A percentile compares a stretch with the other conserved stretches of the same genome.
phyloP scores from a whole-genome alignment of 2,329 filamentous ascomycete genomes.

The Alternaria hordeiaustralica region DNA sequence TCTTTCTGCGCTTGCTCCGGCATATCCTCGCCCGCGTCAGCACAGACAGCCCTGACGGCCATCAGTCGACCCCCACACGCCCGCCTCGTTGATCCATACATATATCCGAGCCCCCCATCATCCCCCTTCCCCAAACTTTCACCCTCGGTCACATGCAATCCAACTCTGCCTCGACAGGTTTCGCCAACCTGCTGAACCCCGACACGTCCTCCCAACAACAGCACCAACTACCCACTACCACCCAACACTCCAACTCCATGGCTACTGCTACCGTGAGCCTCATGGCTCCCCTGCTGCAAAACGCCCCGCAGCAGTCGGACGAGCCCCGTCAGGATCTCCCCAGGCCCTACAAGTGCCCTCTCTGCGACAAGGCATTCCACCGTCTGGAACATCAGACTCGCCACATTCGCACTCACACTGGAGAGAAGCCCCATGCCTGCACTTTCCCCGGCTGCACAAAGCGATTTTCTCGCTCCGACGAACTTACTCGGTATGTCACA shows the following conservation, averaged over 20 bases:
- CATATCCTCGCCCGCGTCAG: constrained; percentile 35
- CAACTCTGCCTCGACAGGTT: constrained; percentile 43
- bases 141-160: constrained; percentile 51
- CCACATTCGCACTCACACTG: constrained; percentile 96
- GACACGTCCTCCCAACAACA: constrained; percentile 27
- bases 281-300: constrained; percentile 66
- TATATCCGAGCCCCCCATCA: constrained; percentile 46
- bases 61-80: constrained; percentile 38
- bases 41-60: constrained; percentile 37
- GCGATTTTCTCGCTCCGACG: constrained; percentile 94
- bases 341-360: constrained; percentile 95
- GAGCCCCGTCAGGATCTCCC: constrained; percentile 83
- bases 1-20: constrained; percentile 31
- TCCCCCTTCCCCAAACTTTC: constrained; percentile 47
- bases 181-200: constrained; percentile 49
- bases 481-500: constrained; percentile 68
- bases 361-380: constrained; percentile 99
- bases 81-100: constrained; percentile 39
- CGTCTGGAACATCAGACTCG: constrained; percentile 90
- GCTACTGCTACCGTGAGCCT: constrained; percentile 56
- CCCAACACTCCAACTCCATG: constrained; percentile 35
- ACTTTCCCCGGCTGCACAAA: constrained; percentile 95
- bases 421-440: constrained; percentile 97
- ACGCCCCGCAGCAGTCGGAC: constrained; percentile 51
- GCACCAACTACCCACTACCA: constrained; percentile 19